phyloP scores from a whole-genome alignment of 345 rosid species.

The Xanthoceras sorbifolium region DNA sequence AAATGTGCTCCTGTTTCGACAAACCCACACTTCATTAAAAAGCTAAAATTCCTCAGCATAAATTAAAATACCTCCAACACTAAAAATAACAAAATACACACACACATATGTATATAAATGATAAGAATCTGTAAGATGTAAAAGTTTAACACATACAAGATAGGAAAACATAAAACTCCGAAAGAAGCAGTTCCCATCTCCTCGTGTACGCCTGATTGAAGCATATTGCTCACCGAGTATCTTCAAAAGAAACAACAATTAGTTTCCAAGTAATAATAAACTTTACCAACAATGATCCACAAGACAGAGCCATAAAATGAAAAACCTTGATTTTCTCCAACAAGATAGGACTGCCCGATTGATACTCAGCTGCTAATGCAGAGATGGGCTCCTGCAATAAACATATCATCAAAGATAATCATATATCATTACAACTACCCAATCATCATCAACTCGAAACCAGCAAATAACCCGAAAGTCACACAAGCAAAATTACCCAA shows the following conservation, averaged over 20 bases:
- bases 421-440: not conserved
- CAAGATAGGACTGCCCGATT: conserved; percentile 86
- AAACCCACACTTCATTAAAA: conserved; percentile 18
- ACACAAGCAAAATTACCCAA: not conserved
- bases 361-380: conserved; percentile 78
- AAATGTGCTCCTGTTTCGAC: conserved; percentile 67
- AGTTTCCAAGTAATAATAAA: not conserved
- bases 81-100: conserved; percentile 6
- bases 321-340: conserved; percentile 90
- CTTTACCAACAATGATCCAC: conserved; percentile 1
- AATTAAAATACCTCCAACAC: conserved; percentile 4
- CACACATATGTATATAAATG: not conserved
- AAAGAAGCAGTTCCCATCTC: conserved; percentile 99
- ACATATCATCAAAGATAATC: conserved; percentile 3
- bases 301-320: not conserved
- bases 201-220: conserved; percentile 87
- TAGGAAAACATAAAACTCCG: conserved; percentile 95
- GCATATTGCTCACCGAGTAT: conserved; percentile 65
- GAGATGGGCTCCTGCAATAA: conserved; percentile 80
- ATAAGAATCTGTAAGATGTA: not conserved
- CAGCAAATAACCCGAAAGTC: too few relatives aligned
- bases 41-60: conserved; percentile 19
- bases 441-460: not conserved
- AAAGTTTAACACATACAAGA: conserved; percentile 59
- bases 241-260: conserved; percentile 37